Evolutionary conservation across 192 early-diverging fungal genomes (phyloP), one percentile per base, ranked within the genome.

Genomic region (Mortierella claussenii): DNA sequence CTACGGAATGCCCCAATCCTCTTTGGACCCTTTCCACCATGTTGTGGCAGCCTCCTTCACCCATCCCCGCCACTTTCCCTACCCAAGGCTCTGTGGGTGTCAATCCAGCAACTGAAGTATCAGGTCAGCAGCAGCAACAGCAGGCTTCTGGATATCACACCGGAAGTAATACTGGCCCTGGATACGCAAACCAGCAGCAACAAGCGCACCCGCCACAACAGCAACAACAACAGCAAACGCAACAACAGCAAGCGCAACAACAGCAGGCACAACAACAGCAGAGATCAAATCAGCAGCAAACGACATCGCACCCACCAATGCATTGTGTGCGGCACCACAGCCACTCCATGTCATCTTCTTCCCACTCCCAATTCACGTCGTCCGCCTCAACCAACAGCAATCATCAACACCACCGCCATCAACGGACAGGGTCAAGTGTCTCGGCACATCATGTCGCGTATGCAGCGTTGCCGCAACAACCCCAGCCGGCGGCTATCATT

Each of bases 21-120:
- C 43, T 66, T 2, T 76, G 63, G 63, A 66, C 63, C 11, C 57
- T 76, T 18, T 76, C 73, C 11, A 76, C 56, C 65, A 76, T 76
- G 73, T 45, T 76, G 24, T 76, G 73, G 64, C 73, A 66, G 23
- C 73, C 73, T 15, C 73, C 73, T 31, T 76, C 73, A 17, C 73
- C 73, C 12, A 76, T 62, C 17, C 73, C 73, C 12, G 57, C 73
- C 4, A 67, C 64, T 9, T 76, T 76, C 59, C 73, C 71, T 1
- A 65, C 62, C 4, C 56, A 64, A n/a, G 44, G 37, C n/a, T n/a
- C n/a, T n/a, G n/a, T n/a, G n/a, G n/a, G n/a, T n/a, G n/a, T n/a
- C n/a, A n/a, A n/a, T n/a, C n/a, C 13, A 26, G 33, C 48, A 61
- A 2, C 11, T 1, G 3, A 15, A 53, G 15, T 26, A 33, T 23